Evolutionary conservation across 1,284 basidiomycete species (phyloP), one percentile per base, ranked within the genome.

Genomic region (Phellopilus nigrolimitatus): DNA sequence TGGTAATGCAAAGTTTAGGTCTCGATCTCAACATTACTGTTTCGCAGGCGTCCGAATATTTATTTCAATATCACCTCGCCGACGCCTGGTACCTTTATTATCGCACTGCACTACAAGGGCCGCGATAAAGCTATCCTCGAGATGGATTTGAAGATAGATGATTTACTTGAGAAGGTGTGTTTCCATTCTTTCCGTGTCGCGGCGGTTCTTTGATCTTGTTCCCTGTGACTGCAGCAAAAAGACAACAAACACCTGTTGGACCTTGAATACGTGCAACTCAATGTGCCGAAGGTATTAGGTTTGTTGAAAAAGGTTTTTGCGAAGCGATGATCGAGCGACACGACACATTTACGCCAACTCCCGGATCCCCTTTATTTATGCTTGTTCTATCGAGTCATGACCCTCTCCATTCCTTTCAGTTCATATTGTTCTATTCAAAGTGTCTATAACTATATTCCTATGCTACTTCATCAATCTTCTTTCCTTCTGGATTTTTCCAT

Each of bases 121-220:
- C 81, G 97, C n/a, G 95, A 98, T 64, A 97, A 97, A 74, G 94
- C 97, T 15, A 98, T 99, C 61, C 78, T 99, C 41, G 97, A 99
- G 77, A 99, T 99, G 95, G 97, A 99, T 71, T 78, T 99, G 56
- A 99, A 98, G 74, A 97, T 99, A 63, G 97, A 99, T 69, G 97
- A 99, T 71, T 71, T 99, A 59, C 74, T 99, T 62, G 95, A 99
- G 71, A 97, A 95, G 84, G 89, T 90, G 53, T 22, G 74, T 64
- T 3, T 8, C 39, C 33, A 37, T 39, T 15, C 21, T 41, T 28
- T 22, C 10, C 34, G n/a, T 37, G 8, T 7, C 15, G 31, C 19
- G 19, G n/a, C 30, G 22, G 49, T 21, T 40, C 34, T 4, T 38
- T n/a, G 41, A 42, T 42, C 42, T 41, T 37, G 43, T 38, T 22